Percentiles rank a stretch among this genome's conserved stretches.
Conservation (phyloP, 768 basidiomycete species). For the Lactarius tabidus region DNA sequence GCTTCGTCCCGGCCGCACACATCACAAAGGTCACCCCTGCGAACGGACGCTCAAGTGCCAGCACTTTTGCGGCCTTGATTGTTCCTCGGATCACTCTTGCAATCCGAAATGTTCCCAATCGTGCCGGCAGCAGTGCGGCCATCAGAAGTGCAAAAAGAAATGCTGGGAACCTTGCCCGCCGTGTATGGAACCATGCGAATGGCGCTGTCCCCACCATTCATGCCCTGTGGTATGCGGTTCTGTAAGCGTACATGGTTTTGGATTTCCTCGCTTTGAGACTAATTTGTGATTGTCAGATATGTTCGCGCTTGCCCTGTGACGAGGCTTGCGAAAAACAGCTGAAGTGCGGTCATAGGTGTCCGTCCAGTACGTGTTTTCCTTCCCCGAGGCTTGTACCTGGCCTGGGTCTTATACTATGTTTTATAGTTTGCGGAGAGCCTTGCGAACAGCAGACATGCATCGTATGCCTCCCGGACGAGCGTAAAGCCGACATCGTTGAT, state of each 20-base stretch:
- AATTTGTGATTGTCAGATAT: constrained; percentile 29
- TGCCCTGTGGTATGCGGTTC: constrained; percentile 38
- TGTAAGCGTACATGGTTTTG: constrained; percentile 26
- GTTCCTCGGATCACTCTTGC: constrained; percentile 32
- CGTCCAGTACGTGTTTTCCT: constrained; percentile 32
- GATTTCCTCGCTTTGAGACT: not conserved
- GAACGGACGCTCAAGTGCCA: constrained; percentile 33
- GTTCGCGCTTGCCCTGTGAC: constrained; percentile 38
- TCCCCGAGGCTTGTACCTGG: not conserved
- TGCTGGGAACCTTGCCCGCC: constrained; percentile 35
- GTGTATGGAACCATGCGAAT: constrained; percentile 36
- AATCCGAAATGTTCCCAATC: constrained; percentile 29
- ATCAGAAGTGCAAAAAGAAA: constrained; percentile 30
- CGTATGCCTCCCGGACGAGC: constrained; percentile 29
- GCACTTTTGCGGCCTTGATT: constrained; percentile 32
- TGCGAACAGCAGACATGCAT: constrained; percentile 35
- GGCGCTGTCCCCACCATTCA: constrained; percentile 34
- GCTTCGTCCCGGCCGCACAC: no score
- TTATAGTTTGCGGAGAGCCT: constrained; percentile 38
- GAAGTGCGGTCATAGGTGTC: constrained; percentile 37
- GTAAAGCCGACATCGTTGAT: constrained; percentile 34
- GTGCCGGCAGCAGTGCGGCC: constrained; percentile 33
- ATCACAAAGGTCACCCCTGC: constrained; percentile 34
- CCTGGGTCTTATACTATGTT: not conserved
- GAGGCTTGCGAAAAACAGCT: constrained; percentile 31